Conservation (phyloP, 352 stramenopile species). For the Phytophthora idaei region DNA sequence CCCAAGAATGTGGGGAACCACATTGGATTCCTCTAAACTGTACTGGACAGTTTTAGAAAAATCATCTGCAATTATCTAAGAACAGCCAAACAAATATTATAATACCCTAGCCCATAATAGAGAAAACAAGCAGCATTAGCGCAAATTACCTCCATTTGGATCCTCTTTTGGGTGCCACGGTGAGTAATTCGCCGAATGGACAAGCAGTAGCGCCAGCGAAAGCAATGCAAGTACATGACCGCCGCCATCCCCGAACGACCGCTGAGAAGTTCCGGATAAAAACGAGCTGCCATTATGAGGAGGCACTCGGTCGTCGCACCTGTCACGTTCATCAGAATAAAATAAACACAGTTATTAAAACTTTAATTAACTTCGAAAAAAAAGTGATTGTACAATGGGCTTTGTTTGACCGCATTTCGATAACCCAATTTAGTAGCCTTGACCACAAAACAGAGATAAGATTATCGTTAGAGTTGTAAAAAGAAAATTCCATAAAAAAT, state of each 20-base stretch:
- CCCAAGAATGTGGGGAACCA: not conserved
- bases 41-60: not conserved
- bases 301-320: not conserved
- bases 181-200: not conserved
- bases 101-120: not conserved
- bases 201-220: not conserved
- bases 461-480: not conserved
- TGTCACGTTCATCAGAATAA: not conserved
- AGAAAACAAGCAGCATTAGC: not conserved
- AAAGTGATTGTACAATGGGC: not conserved
- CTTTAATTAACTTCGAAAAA: not conserved
- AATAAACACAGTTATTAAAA: not conserved
- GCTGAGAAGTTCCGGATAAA: not conserved
- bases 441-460: not conserved
- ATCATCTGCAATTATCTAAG: not conserved
- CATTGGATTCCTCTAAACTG: not conserved
- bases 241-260: not conserved
- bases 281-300: not conserved
- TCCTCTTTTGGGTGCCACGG: not conserved
- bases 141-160: not conserved
- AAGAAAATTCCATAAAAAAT: not conserved
- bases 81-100: not conserved
- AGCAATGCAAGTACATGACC: not conserved
- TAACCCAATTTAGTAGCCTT: not conserved
- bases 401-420: not conserved